Evolutionary conservation across 441 rosid genomes (phyloP).

Genomic region (Bruguiera hainesii): DNA sequence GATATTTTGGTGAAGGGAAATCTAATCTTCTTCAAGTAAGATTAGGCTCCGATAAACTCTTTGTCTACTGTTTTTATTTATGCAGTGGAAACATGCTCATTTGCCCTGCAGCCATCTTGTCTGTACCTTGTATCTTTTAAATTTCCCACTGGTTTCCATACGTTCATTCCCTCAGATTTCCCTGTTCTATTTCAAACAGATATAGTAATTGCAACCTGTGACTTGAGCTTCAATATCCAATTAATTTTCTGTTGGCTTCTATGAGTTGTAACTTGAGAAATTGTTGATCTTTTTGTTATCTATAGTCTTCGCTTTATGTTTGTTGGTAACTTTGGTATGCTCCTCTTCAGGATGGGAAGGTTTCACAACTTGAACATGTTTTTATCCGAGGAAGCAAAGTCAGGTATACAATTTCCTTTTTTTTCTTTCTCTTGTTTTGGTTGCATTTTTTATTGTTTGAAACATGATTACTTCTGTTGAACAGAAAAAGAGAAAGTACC

Average conservation of each 20-base stretch:
- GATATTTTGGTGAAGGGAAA: no score
- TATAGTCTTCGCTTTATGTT: neutral
- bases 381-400: slow-evolving; percentile 99
- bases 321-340: slow-evolving; percentile 4
- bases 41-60: no score
- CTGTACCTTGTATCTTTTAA: no score
- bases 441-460: neutral
- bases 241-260: neutral
- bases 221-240: no score
- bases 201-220: no score
- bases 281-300: neutral
- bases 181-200: no score
- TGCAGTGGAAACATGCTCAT: no score
- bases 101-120: no score
- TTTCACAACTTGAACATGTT: slow-evolving; percentile 96
- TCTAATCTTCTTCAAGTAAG: no score
- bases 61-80: no score
- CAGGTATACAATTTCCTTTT: slow-evolving; percentile 43
- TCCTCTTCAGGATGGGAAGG: slow-evolving; percentile 83
- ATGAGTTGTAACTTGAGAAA: neutral
- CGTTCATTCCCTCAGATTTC: no score
- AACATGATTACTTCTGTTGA: neutral
- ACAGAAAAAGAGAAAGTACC: neutral
- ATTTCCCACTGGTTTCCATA: no score
- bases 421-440: neutral